Conservation (phyloP, 2,329 filamentous ascomycete species). For the Drechslera avenae region DNA sequence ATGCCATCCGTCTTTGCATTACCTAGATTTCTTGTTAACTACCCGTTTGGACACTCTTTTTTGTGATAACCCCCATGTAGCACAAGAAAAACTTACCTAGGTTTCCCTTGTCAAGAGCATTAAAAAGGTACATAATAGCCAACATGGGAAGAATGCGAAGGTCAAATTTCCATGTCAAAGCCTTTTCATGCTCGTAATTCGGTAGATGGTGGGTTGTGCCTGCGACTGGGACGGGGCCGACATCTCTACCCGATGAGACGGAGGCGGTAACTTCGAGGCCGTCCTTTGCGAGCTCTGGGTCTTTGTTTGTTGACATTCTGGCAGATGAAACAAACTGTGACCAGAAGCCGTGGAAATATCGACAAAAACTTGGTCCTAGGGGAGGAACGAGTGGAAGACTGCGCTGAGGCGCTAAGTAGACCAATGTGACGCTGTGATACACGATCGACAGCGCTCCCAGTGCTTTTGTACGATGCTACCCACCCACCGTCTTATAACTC, state of each 20-base stretch:
- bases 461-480: conserved; percentile 14
- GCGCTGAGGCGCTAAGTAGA: neutral
- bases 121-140: conserved; percentile 65
- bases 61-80: too few relatives aligned
- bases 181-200: conserved; percentile 44
- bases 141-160: conserved; percentile 61
- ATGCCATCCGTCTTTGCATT: conserved; percentile 55
- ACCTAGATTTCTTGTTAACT: conserved; percentile 46
- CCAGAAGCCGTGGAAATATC: neutral
- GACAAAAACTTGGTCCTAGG: neutral
- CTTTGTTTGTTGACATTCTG: conserved; percentile 33
- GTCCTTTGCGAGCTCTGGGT: conserved; percentile 39
- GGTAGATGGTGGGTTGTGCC: conserved; percentile 42
- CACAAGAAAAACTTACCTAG: too few relatives aligned
- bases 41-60: too few relatives aligned
- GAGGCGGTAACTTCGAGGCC: conserved; percentile 37
- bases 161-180: conserved; percentile 61
- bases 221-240: conserved; percentile 28
- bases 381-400: neutral
- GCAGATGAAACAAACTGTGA: neutral
- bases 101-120: conserved; percentile 46
- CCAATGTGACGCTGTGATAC: neutral
- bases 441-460: neutral
- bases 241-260: conserved; percentile 32
- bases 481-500: neutral